Evolutionary conservation across 345 rosid genomes (phyloP).

Genomic region (Bruguiera parviflora): DNA sequence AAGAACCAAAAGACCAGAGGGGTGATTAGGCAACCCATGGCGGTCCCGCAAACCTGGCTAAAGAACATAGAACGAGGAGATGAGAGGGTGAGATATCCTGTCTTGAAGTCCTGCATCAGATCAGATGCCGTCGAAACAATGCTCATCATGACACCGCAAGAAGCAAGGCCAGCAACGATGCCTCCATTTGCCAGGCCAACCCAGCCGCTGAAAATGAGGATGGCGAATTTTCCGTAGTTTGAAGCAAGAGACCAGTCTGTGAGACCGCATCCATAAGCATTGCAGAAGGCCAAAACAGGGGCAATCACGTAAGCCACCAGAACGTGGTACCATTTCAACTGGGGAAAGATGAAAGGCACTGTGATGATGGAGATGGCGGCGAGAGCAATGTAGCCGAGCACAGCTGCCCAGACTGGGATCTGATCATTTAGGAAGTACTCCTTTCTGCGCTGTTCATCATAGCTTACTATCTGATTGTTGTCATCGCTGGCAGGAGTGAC

Average conservation of each 20-base stretch:
- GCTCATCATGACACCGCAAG: slow-evolving; percentile 96
- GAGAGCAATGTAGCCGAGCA: slow-evolving; percentile 48
- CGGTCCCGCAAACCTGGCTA: slow-evolving; percentile 73
- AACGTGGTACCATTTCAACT: slow-evolving; percentile 71
- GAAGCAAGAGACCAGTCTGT: slow-evolving; percentile 91
- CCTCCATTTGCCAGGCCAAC: slow-evolving; percentile 65
- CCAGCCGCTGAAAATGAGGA: slow-evolving; percentile 78
- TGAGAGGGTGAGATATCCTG: slow-evolving; percentile 82
- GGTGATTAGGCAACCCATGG: slow-evolving; percentile 60
- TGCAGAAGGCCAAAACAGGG: slow-evolving; percentile 80
- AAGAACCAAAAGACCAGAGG: slow-evolving; percentile 86
- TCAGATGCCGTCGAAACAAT: slow-evolving; percentile 96
- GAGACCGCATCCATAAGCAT: slow-evolving; percentile 85
- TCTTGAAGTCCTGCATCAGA: slow-evolving; percentile 89
- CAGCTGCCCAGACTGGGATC: slow-evolving; percentile 60
- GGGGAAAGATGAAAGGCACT: slow-evolving; percentile 69
- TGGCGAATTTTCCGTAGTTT: slow-evolving; percentile 77
- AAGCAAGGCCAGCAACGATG: slow-evolving; percentile 67
- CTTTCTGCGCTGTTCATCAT: slow-evolving; percentile 45
- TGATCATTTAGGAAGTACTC: slow-evolving; percentile 70
- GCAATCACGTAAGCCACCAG: slow-evolving; percentile 63
- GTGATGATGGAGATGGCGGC: slow-evolving; percentile 46
- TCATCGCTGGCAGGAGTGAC: not conserved
- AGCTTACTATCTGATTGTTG: slow-evolving; percentile 2
- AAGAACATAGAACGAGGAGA: slow-evolving; percentile 88